Evolutionary conservation across 164 flowering plant species (phyloP), one percentile per base, ranked within the genome.

Genomic region (Sedum album): DNA sequence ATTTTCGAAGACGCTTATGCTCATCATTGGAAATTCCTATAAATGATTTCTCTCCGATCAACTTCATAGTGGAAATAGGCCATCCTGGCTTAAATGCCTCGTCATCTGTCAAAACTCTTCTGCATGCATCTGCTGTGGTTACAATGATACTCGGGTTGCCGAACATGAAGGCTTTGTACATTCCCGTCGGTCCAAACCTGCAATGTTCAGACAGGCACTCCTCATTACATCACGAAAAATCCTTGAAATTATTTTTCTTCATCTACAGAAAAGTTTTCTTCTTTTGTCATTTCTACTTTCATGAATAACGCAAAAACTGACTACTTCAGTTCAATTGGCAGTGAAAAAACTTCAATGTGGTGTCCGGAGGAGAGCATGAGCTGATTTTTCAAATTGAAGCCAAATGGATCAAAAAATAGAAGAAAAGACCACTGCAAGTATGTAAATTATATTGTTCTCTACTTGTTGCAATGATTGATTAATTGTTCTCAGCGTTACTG

Each of bases 131-230:
- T 0, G 96, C 82, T 26, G 67, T 53, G 14, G 93, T 86, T 2
- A 88, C 88, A 20, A 91, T 76, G 33, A 91, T 73, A 63, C 90
- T 85, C 2, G 97, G 95, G 66, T 72, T 82, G 17, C 97, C 96
- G 74, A 91, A 94, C 97, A 94, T 89, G 75, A 80, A 81, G 10
- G 78, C 84, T 75, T 85, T 92, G 84, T 95, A 95, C 1, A 90
- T 69, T 66, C 97, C 98, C 0, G 76, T 80, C 2, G 66, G 70
- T 6, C 91, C 86, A 73, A 41, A 90, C 66, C 97, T 95, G 85
- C 74, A 80, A 53, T 55, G 14, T 65, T 65, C 30, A 36, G 30
- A 65, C 30, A 36, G 26, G 35, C 13, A 9, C 46, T 41, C 31
- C 35, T 33, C 33, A 28, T 13, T 57, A 11, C 62, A 28, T 28